Conservation (phyloP, 2,329 filamentous ascomycete genomes). For the Fusarium palustre region DNA sequence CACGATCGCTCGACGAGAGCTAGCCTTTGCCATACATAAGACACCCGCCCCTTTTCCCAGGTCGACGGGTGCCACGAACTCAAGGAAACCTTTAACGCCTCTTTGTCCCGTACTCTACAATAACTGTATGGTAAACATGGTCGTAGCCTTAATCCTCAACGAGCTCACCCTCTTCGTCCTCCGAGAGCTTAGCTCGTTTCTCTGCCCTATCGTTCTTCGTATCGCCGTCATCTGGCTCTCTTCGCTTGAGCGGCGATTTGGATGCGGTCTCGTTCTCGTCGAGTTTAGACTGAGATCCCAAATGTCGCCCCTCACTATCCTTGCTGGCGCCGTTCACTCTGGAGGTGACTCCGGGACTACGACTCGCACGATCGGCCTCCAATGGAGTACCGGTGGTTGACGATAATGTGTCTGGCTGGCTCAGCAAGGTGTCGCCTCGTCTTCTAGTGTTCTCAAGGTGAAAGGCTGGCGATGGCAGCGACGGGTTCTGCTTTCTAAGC, state of each 20-base stretch:
- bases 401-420: slow-evolving; percentile 59
- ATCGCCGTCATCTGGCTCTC: slow-evolving; percentile 53
- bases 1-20: slow-evolving; percentile 30
- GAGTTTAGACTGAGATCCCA: slow-evolving; percentile 54
- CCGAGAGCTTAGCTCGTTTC: slow-evolving; percentile 60
- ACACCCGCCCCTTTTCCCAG: slow-evolving; percentile 28
- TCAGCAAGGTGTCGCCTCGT: slow-evolving; percentile 57
- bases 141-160: slow-evolving; percentile 50
- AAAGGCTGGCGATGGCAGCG: slow-evolving; percentile 66
- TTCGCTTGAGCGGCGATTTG: slow-evolving; percentile 58
- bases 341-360: slow-evolving; percentile 61
- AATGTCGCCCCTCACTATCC: slow-evolving; percentile 48
- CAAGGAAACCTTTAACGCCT: slow-evolving; percentile 40
- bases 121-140: slow-evolving; percentile 4
- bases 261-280: slow-evolving; percentile 49
- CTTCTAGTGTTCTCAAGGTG: slow-evolving; percentile 67
- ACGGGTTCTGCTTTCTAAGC: slow-evolving; percentile 66
- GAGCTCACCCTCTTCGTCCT: slow-evolving; percentile 64
- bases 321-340: slow-evolving; percentile 56
- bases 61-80: slow-evolving; percentile 19
- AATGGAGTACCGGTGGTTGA: slow-evolving; percentile 63
- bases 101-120: slow-evolving; percentile 38
- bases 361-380: slow-evolving; percentile 61
- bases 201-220: slow-evolving; percentile 53
- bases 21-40: slow-evolving; percentile 39